Evolutionary conservation across 129 eudicot genomes (phyloP).

Genomic region (Lactuca sativa): DNA sequence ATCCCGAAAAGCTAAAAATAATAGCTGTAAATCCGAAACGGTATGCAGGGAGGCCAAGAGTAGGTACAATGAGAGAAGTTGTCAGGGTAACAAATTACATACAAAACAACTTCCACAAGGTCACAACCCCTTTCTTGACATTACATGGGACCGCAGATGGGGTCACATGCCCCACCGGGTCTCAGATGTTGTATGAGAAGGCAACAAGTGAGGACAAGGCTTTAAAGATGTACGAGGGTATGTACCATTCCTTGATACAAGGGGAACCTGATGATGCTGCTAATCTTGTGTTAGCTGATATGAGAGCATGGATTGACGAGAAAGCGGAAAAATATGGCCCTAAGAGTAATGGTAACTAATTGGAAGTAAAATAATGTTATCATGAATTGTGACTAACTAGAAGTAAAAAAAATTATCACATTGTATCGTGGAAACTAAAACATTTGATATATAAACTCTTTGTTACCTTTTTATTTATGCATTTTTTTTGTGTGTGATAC

Average conservation of each 20-base stretch:
- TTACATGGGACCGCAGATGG: constrained; percentile 74
- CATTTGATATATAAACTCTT: background rate
- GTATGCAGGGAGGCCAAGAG: constrained; percentile 66
- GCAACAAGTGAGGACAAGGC: constrained; percentile 68
- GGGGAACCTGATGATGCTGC: constrained; percentile 91
- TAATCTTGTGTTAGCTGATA: constrained; percentile 65
- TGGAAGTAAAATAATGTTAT: background rate
- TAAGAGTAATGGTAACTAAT: constrained; percentile 19
- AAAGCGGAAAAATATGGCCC: constrained; percentile 58
- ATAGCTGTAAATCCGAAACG: constrained; percentile 72
- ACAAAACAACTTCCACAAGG: constrained; percentile 74
- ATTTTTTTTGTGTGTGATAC: too few species aligned
- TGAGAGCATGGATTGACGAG: constrained; percentile 88
- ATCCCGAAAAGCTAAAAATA: constrained; percentile 63
- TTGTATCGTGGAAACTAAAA: background rate
- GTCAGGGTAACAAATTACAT: constrained; percentile 49
- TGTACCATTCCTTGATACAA: constrained; percentile 82
- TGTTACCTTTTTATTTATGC: background rate
- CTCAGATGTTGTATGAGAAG: constrained; percentile 71
- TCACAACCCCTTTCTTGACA: constrained; percentile 58
- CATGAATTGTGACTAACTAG: background rate
- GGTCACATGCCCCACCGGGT: constrained; percentile 63
- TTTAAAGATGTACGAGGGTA: constrained; percentile 67
- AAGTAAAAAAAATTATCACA: background rate
- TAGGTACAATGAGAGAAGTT: constrained; percentile 88